Percentiles rank a stretch among this genome's conserved stretches.
Evolutionary conservation across 2,329 filamentous ascomycete genomes (phyloP).

Genomic region (Didymella segeticola): DNA sequence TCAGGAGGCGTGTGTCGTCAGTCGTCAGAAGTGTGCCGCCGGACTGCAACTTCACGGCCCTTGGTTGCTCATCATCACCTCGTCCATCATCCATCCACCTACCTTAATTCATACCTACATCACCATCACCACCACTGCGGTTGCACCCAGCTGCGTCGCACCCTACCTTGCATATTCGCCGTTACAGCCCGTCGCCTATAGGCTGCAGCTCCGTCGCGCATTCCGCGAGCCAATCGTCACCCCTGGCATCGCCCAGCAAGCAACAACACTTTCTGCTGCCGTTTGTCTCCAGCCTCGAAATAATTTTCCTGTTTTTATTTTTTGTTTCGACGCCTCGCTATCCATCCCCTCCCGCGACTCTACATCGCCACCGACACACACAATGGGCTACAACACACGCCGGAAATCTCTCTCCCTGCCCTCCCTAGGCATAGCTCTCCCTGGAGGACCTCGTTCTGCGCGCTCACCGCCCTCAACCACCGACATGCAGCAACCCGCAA

Average conservation of each 20-base stretch:
- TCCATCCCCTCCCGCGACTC: slow-evolving; percentile 14
- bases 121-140: slow-evolving; percentile 14
- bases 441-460: slow-evolving; percentile 57
- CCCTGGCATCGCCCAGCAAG: slow-evolving; percentile 39
- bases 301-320: slow-evolving; percentile 28
- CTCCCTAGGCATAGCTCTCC: slow-evolving; percentile 88
- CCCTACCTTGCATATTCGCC: slow-evolving; percentile 35
- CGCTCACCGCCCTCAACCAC: slow-evolving; percentile 64
- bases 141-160: slow-evolving; percentile 41
- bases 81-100: slow-evolving; percentile 22
- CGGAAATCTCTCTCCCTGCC: slow-evolving; percentile 93
- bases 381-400: slow-evolving; percentile 95
- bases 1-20: slow-evolving; percentile 44
- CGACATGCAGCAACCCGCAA: slow-evolving; percentile 64
- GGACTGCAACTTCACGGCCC: slow-evolving; percentile 19
- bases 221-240: slow-evolving; percentile 45
- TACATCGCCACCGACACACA: slow-evolving; percentile 23
- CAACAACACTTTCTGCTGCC: slow-evolving; percentile 40
- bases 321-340: slow-evolving; percentile 8
- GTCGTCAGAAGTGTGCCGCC: slow-evolving; percentile 28
- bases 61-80: no score
- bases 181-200: slow-evolving; percentile 37
- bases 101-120: slow-evolving; percentile 19
- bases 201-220: slow-evolving; percentile 39
- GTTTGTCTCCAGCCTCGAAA: slow-evolving; percentile 36